Evolutionary conservation across 2,329 filamentous ascomycete genomes (phyloP), one percentile per base, ranked within the genome.

Genomic region (Epichloe bromicola): DNA sequence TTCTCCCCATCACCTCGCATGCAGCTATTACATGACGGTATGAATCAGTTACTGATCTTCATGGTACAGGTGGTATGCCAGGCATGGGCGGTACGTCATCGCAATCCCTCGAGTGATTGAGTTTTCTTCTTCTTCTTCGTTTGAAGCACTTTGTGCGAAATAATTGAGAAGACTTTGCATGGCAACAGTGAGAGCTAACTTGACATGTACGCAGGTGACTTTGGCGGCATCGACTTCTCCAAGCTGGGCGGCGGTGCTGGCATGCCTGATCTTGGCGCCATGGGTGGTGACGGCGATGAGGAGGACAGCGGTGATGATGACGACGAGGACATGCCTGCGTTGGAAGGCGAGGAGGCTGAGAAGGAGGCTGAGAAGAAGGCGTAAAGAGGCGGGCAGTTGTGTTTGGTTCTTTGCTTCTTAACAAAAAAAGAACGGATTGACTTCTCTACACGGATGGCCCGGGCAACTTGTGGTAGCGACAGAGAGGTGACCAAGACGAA

Each of bases 211-310:
- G n/a, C 50, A 54, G 82, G 81, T 58, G 87, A 88, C 68, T 88
- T 93, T 57, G 82, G 86, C 61, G 87, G 86, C 62, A 93, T 95
- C 65, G 89, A 95, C 72, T 95, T 95, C 81, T 93, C 86, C 62
- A 94, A 95, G 77, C 83, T 95, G 56, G 84, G 83, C 56, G 80
- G 75, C 57, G 80, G 54, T 17, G 62, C 53, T 37, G 61, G 57
- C 49, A 61, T 63, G 61, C 58, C 58, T 41, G 62, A 60, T 51
- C 56, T 64, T 50, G 53, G 55, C 50, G 53, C 53, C 48, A 81
- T 82, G 74, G 78, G 75, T 51, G 41, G 51, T 34, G 55, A 52
- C 20, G 79, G 75, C 26, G 72, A 65, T 2, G 69, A 68, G 1
- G 70, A 70, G 6, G 73, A 73, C 5, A 74, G 75, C 20, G 73